These are phyloP conservation scores for Chlamydomonas sphaeroides DNA, from an alignment of 139 green algal genomes.

Conservation along the genomic window DNA sequence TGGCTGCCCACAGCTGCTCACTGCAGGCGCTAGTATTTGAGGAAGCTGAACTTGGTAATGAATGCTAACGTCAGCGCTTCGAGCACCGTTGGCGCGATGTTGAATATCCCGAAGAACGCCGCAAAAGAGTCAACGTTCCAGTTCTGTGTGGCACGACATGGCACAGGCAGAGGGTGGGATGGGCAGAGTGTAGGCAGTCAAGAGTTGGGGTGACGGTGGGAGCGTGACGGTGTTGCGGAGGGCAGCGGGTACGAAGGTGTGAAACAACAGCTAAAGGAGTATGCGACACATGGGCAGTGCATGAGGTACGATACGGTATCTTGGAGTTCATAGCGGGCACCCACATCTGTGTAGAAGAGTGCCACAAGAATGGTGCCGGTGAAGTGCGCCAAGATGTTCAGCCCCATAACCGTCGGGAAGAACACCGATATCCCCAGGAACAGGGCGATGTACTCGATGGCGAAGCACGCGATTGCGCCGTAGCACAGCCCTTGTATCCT, in stretches of 20 bases:
- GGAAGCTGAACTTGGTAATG: slow-evolving; percentile 48
- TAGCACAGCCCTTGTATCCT: slow-evolving; percentile 55
- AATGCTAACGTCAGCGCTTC: slow-evolving; percentile 56
- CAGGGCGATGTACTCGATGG: slow-evolving; percentile 58
- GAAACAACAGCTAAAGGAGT: too few relatives aligned
- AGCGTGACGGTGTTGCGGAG: too few relatives aligned
- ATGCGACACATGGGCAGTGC: too few relatives aligned
- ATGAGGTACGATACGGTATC: too few relatives aligned
- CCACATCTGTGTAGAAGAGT: slow-evolving; percentile 55
- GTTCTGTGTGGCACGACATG: background rate
- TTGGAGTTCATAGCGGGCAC: background rate
- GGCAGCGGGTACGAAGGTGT: too few relatives aligned
- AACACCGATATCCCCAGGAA: slow-evolving; percentile 68
- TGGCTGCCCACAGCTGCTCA: too few relatives aligned
- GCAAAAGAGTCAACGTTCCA: slow-evolving; percentile 46
- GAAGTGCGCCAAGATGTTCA: slow-evolving; percentile 60
- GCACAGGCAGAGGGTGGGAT: background rate
- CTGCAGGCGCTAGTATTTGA: slow-evolving; percentile 49
- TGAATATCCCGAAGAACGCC: slow-evolving; percentile 56
- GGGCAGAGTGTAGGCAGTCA: background rate
- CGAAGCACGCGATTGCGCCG: slow-evolving; percentile 60
- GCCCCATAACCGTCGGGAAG: slow-evolving; percentile 33
- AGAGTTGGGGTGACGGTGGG: too few relatives aligned
- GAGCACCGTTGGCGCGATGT: slow-evolving; percentile 32
- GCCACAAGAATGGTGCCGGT: slow-evolving; percentile 45